These are phyloP conservation scores for Penicillium silybi DNA, from an alignment of 495 filamentous ascomycete genomes.

Conservation along the genomic window DNA sequence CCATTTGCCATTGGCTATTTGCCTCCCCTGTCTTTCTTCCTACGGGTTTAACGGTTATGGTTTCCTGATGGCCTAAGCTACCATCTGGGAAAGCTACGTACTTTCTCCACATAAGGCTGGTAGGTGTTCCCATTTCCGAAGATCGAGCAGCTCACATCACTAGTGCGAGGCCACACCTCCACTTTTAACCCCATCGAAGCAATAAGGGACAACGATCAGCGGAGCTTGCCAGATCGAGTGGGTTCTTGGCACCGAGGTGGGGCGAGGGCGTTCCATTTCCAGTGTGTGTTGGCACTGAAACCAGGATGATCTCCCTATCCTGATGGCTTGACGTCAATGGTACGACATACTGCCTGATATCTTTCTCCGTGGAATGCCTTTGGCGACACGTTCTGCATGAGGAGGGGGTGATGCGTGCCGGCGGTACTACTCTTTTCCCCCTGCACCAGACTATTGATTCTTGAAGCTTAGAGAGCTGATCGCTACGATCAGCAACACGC, in stretches of 20 bases:
- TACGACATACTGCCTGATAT: not conserved
- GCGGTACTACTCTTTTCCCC: not conserved
- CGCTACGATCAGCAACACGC: conserved; percentile 3
- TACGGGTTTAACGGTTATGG: no score
- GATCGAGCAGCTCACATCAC: conserved; percentile 9
- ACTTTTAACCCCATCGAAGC: conserved; percentile 14
- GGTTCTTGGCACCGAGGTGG: conserved; percentile 17
- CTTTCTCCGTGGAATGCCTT: not conserved
- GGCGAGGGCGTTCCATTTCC: not conserved
- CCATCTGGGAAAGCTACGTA: no score
- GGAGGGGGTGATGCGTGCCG: not conserved
- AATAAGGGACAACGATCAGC: conserved; percentile 7
- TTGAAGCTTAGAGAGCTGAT: not conserved
- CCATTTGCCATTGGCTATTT: not conserved
- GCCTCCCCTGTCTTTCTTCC: no score
- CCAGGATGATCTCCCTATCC: conserved; percentile 10
- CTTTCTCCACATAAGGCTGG: conserved; percentile 6
- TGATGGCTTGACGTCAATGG: conserved; percentile 29
- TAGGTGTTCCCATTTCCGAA: conserved; percentile 2
- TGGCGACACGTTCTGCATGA: not conserved
- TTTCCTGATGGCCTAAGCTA: no score
- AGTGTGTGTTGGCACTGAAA: conserved; percentile 2
- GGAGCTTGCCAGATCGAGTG: not conserved
- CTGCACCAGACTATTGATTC: conserved; percentile 1
- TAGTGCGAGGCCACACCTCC: conserved; percentile 2